Percentiles rank a stretch among this genome's conserved stretches.
Conservation (phyloP, 129 eudicot genomes). For the Lactuca saligna region DNA sequence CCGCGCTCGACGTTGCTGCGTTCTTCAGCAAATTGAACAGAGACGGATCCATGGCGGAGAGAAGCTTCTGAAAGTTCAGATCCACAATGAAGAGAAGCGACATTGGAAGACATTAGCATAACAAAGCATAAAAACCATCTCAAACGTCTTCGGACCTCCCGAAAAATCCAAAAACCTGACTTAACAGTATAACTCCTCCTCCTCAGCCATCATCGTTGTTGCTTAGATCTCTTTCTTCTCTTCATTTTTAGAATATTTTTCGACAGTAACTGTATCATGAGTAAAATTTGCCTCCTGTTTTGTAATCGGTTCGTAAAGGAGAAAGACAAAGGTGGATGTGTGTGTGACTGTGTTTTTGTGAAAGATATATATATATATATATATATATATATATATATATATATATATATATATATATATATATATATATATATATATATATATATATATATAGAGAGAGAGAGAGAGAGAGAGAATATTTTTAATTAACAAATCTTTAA, state of each 20-base stretch:
- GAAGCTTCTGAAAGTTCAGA: conserved; percentile 76
- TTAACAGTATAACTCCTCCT: conserved; percentile 35
- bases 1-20: conserved; percentile 22
- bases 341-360: no score
- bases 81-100: conserved; percentile 84
- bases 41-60: conserved; percentile 56
- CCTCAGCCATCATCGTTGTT: neutral
- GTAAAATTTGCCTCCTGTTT: conserved; percentile 55
- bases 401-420: no score
- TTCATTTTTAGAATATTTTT: conserved; percentile 23
- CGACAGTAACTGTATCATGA: conserved; percentile 9
- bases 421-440: no score
- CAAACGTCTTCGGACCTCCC: conserved; percentile 87
- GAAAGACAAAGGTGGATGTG: no score
- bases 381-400: no score
- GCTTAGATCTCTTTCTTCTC: conserved; percentile 37
- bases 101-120: conserved; percentile 78
- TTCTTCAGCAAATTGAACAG: conserved; percentile 78
- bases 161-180: conserved; percentile 70
- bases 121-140: conserved; percentile 79
- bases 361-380: no score
- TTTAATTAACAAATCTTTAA: no score
- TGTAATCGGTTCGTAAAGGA: conserved; percentile 69
- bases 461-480: no score
- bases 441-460: no score